Conservation (phyloP, 192 early-diverging fungal genomes). For the Funneliformis geosporum region DNA sequence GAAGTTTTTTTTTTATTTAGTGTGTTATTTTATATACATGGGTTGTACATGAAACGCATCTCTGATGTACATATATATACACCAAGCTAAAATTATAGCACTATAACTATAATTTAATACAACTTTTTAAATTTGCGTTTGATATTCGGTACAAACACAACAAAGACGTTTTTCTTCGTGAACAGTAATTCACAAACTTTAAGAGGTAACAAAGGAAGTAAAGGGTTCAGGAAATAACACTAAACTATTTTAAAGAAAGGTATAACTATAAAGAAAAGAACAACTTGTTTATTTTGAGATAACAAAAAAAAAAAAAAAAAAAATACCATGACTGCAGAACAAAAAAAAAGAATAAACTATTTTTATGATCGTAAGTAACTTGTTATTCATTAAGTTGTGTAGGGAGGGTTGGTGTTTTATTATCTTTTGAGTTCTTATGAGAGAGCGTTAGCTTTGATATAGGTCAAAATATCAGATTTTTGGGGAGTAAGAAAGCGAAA, state of each 20-base stretch:
- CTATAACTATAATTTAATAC: not conserved
- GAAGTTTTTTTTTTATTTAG: not conserved
- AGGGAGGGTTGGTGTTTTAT: not conserved
- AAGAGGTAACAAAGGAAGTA: not conserved
- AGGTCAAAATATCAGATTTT: slow-evolving; percentile 33
- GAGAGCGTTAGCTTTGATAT: not conserved
- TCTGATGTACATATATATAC: not conserved
- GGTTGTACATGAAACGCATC: not conserved
- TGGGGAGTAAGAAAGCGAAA: not conserved
- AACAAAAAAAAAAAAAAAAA: not conserved
- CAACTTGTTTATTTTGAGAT: not conserved
- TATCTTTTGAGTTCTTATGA: not conserved
- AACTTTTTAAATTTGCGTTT: not conserved
- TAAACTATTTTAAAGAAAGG: not conserved
- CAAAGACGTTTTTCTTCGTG: not conserved
- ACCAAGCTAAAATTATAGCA: not conserved
- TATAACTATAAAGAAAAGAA: not conserved
- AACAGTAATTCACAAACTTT: not conserved
- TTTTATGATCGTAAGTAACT: slow-evolving; percentile 58
- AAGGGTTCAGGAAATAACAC: not conserved
- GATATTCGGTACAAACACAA: not conserved
- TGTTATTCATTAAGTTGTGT: not conserved
- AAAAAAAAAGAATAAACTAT: slow-evolving; percentile 61
- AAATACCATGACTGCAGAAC: slow-evolving; percentile 47
- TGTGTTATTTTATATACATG: not conserved